Conservation (phyloP, 2,329 filamentous ascomycete species). For the Diaporthe citrichinensis region DNA sequence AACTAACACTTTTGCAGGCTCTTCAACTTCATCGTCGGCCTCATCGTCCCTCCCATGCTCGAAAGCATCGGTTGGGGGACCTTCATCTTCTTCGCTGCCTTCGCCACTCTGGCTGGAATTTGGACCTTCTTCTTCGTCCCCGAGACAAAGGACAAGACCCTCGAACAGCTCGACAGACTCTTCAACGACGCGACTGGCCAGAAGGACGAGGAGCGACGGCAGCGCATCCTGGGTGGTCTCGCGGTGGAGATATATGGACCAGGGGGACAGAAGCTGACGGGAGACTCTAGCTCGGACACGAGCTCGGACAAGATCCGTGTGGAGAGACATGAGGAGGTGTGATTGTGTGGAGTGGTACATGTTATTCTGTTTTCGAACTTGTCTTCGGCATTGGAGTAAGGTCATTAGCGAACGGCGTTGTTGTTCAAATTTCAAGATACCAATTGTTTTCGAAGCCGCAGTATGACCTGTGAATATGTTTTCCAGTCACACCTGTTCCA, state of each 20-base stretch:
- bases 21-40: conserved; percentile 55
- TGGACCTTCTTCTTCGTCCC: conserved; percentile 71
- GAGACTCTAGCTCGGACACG: conserved; percentile 15
- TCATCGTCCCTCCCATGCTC: conserved; percentile 44
- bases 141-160: conserved; percentile 63
- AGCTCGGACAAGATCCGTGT: conserved; percentile 12
- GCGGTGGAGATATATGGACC: conserved; percentile 5
- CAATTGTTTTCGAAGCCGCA: background rate
- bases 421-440: background rate
- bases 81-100: conserved; percentile 70
- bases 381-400: background rate
- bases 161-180: conserved; percentile 68
- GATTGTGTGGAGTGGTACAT: background rate
- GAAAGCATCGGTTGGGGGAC: conserved; percentile 64
- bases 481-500: background rate
- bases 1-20: conserved; percentile 48
- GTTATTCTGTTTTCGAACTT: background rate
- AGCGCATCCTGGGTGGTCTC: conserved; percentile 18
- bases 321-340: conserved; percentile 23
- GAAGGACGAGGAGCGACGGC: conserved; percentile 25
- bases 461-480: background rate
- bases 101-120: conserved; percentile 66
- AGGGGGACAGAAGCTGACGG: background rate
- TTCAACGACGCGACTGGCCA: conserved; percentile 51
- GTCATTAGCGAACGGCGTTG: background rate